Conservation (phyloP, 2,329 filamentous ascomycete genomes). For the Botrytis hyacinthi region DNA sequence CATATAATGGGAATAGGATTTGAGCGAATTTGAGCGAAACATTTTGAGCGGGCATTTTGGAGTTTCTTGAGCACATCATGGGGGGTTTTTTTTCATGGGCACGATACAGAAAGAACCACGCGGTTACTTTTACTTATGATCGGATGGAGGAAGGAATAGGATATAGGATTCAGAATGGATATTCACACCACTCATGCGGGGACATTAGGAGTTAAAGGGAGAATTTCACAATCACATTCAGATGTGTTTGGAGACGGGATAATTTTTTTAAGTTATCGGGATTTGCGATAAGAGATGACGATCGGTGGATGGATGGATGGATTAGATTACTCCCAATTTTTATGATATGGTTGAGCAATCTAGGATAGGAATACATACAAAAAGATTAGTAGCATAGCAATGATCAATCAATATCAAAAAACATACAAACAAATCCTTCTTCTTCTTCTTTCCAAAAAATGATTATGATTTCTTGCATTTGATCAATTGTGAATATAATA, state of each 20-base stretch:
- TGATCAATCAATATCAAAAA: background rate
- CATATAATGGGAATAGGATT: slow-evolving; percentile 25
- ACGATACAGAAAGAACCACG: slow-evolving; percentile 21
- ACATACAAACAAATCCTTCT: background rate
- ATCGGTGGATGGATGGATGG: background rate
- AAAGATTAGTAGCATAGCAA: background rate
- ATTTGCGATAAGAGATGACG: slow-evolving; percentile 1
- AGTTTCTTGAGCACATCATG: slow-evolving; percentile 12
- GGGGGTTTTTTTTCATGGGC: background rate
- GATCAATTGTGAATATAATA: background rate
- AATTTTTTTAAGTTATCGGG: background rate
- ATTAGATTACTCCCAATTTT: slow-evolving; percentile 7
- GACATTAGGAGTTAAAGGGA: slow-evolving; percentile 18
- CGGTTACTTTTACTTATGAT: slow-evolving; percentile 9
- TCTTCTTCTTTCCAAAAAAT: background rate
- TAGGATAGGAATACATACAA: background rate
- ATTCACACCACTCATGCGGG: slow-evolving; percentile 21
- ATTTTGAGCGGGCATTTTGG: slow-evolving; percentile 2
- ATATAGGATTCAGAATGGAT: background rate
- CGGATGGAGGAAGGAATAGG: background rate
- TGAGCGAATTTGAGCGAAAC: slow-evolving; percentile 19
- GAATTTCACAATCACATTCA: background rate
- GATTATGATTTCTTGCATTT: background rate
- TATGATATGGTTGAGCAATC: slow-evolving; percentile 6
- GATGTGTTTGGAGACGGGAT: background rate